Evolutionary conservation across 192 early-diverging fungal species (phyloP).

Genomic region (Podila verticillata): DNA sequence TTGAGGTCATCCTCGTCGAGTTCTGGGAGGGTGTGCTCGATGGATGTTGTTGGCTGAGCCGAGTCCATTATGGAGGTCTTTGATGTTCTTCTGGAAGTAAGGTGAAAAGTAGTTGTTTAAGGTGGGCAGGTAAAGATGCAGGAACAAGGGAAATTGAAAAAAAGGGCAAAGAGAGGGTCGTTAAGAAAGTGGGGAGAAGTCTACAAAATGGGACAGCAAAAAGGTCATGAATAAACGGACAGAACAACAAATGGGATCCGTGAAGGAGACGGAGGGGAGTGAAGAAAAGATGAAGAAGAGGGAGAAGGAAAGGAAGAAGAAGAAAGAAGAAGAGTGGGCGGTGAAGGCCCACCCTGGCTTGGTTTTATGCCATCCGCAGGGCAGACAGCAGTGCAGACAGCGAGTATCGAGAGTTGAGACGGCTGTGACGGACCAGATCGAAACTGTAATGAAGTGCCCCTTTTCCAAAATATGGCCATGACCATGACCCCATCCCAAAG

Average conservation of each 20-base stretch:
- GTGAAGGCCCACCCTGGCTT: too few relatives aligned
- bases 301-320: not conserved
- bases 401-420: too few relatives aligned
- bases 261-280: not conserved
- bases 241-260: not conserved
- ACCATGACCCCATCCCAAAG: too few relatives aligned
- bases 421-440: too few relatives aligned
- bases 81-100: not conserved
- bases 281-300: not conserved
- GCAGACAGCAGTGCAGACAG: too few relatives aligned
- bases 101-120: not conserved
- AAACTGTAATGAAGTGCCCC: too few relatives aligned
- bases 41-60: not conserved
- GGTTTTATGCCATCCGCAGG: too few relatives aligned
- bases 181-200: conserved; percentile 11
- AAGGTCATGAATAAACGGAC: not conserved
- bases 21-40: not conserved
- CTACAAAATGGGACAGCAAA: not conserved
- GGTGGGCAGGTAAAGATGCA: not conserved
- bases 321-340: not conserved
- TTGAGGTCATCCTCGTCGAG: not conserved
- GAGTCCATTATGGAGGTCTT: not conserved
- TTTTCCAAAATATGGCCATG: too few relatives aligned
- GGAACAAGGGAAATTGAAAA: not conserved
- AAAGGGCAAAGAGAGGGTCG: not conserved